A percentile compares a stretch with the other conserved stretches of the same genome.
phyloP scores from a whole-genome alignment of 176 grass and related monocot species.

The Tillandsia fasciculata region DNA sequence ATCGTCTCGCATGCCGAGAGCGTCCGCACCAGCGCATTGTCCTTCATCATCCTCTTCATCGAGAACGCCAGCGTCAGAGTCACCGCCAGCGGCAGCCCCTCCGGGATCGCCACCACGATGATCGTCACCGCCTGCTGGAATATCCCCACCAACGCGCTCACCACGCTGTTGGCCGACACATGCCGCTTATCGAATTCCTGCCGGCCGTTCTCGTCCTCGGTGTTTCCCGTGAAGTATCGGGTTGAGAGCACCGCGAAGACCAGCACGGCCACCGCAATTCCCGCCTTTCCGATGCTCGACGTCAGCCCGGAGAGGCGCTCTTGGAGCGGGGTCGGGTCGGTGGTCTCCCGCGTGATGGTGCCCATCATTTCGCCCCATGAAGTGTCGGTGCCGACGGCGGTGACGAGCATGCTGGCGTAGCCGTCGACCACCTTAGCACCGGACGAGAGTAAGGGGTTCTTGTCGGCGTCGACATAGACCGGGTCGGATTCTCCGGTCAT shows the following conservation, averaged over 20 bases:
- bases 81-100: conserved; percentile 76
- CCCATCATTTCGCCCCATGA: conserved; percentile 90
- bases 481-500: conserved; percentile 81
- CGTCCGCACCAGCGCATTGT: conserved; percentile 65
- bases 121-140: conserved; percentile 83
- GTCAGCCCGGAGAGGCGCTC: conserved; percentile 66
- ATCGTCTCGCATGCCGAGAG: conserved; percentile 93
- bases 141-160: conserved; percentile 46
- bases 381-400: conserved; percentile 55
- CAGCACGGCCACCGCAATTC: conserved; percentile 41
- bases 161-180: conserved; percentile 26
- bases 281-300: conserved; percentile 67
- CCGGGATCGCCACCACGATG: conserved; percentile 84
- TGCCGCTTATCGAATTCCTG: conserved; percentile 28
- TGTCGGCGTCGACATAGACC: conserved; percentile 22
- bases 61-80: conserved; percentile 86
- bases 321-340: conserved; percentile 56
- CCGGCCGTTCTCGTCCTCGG: conserved; percentile 43
- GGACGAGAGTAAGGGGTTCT: conserved; percentile 49
- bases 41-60: conserved; percentile 93
- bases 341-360: conserved; percentile 42
- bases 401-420: conserved; percentile 57
- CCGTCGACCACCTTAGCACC: conserved; percentile 75
- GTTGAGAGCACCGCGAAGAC: conserved; percentile 55
- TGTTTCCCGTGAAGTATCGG: conserved; percentile 63